These are phyloP conservation scores for Scutellaria minor DNA, from an alignment of 257 asterid genomes.

Conservation along the genomic window DNA sequence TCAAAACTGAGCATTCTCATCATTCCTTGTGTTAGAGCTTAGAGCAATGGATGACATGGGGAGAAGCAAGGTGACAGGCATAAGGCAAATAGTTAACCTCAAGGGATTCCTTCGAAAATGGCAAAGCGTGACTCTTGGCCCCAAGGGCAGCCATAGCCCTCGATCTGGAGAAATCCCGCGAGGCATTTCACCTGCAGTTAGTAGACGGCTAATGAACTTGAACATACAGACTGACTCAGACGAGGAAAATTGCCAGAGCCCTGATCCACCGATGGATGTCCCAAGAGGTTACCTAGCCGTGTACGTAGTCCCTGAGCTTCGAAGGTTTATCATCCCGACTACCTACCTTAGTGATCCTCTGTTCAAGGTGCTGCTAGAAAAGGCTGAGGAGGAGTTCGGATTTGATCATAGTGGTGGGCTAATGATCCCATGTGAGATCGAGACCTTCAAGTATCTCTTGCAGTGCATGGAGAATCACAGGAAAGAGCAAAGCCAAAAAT, in stretches of 20 bases:
- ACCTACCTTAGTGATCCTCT: constrained; percentile 58
- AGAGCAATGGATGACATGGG: constrained; percentile 57
- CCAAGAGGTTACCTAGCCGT: constrained; percentile 65
- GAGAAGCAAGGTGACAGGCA: constrained; percentile 65
- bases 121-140: constrained; percentile 61
- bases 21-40: constrained; percentile 23
- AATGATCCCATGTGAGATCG: constrained; percentile 63
- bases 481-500: constrained; percentile 38
- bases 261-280: constrained; percentile 53
- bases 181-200: constrained; percentile 49
- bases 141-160: constrained; percentile 33
- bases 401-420: constrained; percentile 60
- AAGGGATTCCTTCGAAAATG: constrained; percentile 69
- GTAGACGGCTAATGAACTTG: constrained; percentile 41
- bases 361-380: constrained; percentile 58
- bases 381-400: constrained; percentile 72
- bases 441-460: constrained; percentile 65
- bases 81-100: constrained; percentile 74
- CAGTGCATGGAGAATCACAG: constrained; percentile 57
- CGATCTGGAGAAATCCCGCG: constrained; percentile 20
- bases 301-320: constrained; percentile 60
- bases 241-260: constrained; percentile 56
- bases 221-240: constrained; percentile 49
- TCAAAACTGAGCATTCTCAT: constrained; percentile 23
- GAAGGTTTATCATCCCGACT: constrained; percentile 65